Evolutionary conservation across 1,139 yeast species (phyloP).

Genomic region (Saccharomyces hybrid): DNA sequence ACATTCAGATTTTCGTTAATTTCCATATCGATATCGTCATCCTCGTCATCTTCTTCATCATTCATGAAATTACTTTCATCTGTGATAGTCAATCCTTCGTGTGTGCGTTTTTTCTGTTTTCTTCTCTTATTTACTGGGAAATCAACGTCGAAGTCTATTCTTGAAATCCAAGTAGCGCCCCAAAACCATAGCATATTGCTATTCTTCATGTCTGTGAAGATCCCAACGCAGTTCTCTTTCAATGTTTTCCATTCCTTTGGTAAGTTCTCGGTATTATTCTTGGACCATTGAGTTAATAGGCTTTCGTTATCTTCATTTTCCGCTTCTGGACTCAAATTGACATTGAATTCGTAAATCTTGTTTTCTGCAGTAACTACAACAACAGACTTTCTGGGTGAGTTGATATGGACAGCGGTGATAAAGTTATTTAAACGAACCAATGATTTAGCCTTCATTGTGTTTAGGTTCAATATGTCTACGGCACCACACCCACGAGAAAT

Average conservation of each 20-base stretch:
- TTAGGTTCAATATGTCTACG: constrained; percentile 46
- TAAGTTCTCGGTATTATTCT: constrained; percentile 61
- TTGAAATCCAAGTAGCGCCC: constrained; percentile 81
- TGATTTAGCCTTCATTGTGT: constrained; percentile 21
- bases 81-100: constrained; percentile 53
- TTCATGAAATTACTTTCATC: constrained; percentile 31
- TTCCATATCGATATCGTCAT: constrained; percentile 33
- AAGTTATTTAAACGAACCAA: constrained; percentile 49
- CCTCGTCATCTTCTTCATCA: constrained; percentile 28
- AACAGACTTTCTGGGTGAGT: constrained; percentile 43
- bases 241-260: constrained; percentile 57
- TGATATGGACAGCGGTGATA: constrained; percentile 58
- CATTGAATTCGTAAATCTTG: constrained; percentile 57
- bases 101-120: constrained; percentile 48
- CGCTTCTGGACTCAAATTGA: constrained; percentile 4
- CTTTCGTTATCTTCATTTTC: constrained; percentile 12
- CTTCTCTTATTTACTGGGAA: constrained; percentile 41
- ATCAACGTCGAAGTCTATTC: constrained; percentile 59
- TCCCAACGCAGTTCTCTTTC: constrained; percentile 68
- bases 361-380: constrained; percentile 68
- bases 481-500: constrained; percentile 59
- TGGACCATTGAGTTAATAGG: constrained; percentile 72
- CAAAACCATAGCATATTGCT: constrained; percentile 64
- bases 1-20: constrained; percentile 16
- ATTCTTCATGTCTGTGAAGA: constrained; percentile 40